Percentiles rank a stretch among this genome's conserved stretches.
phyloP scores from a whole-genome alignment of 768 basidiomycete genomes.

The Suillus spraguei region DNA sequence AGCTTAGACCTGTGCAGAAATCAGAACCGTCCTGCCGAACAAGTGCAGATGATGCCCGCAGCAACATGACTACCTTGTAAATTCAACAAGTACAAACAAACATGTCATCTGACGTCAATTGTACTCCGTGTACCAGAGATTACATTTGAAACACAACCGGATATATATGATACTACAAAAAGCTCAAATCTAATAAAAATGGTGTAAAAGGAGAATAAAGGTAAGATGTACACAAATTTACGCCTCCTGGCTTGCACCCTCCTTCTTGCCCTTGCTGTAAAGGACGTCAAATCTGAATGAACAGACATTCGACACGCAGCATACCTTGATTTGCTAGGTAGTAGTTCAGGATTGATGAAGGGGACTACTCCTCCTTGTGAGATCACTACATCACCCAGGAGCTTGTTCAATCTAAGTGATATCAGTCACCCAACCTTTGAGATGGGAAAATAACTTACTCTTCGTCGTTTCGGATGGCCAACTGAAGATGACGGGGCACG shows the following conservation, averaged over 20 bases:
- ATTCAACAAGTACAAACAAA: conserved; percentile 3
- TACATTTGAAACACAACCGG: conserved; percentile 8
- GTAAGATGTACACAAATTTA: conserved; percentile 16
- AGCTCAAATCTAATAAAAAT: conserved; percentile 32
- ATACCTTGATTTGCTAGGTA: conserved; percentile 35
- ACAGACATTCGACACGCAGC: conserved; percentile 2
- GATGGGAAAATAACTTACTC: conserved; percentile 47
- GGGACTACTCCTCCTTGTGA: conserved; percentile 90
- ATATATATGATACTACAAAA: conserved; percentile 31
- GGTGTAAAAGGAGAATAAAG: conserved; percentile 21
- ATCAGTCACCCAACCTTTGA: not conserved
- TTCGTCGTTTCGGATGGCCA: conserved; percentile 91
- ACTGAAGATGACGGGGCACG: conserved; percentile 89
- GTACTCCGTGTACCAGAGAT: not conserved
- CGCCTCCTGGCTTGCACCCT: conserved; percentile 35
- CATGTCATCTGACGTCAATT: not conserved
- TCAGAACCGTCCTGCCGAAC: not conserved
- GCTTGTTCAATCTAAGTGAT: conserved; percentile 61
- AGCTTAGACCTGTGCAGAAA: not conserved
- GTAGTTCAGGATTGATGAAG: conserved; percentile 52
- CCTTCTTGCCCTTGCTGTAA: conserved; percentile 37
- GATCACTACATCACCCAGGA: conserved; percentile 85
- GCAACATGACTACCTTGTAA: not conserved
- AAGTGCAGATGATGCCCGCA: not conserved
- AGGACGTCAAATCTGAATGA: conserved; percentile 10